Evolutionary conservation across 768 basidiomycete genomes (phyloP), one percentile per base, ranked within the genome.

Genomic region (Termitomyces sp.): DNA sequence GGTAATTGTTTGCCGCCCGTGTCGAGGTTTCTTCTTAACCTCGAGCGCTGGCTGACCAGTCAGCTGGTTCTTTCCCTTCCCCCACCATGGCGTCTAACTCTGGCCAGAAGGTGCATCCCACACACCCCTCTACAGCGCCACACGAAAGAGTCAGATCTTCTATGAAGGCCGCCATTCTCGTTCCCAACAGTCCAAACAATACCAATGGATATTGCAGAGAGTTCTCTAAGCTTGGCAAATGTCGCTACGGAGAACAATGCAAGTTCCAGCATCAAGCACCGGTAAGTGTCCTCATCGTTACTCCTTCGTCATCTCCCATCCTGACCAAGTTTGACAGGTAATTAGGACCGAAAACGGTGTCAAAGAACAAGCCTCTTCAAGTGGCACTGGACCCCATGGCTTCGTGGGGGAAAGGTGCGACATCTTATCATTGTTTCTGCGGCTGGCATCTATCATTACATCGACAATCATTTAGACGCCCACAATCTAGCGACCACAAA

Each of bases 171-270:
- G 52, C 6, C 38, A 26, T 6, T n/a, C 10, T 30, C n/a, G 40
- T 1, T 5, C 4, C 26, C 3, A 13, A 53, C 26, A 20, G n/a
- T 28, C 26, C 13, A 6, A 28, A 24, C 35, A 18, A 38, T 50
- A 16, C 32, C 32, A 35, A 35, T 10, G 16, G 12, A 7, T 26
- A 51, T 5, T 58, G 57, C 35, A 44, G 51, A 40, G 57, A 45
- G 0, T 60, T 60, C 18, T 26, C 28, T 12, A 47, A 3, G 32
- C 8, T 13, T 33, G 56, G 50, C 14, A 46, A 44, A 45, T 60
- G 59, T 47, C 48, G 26, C 1, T 46, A 51, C 26, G 59, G 56
- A 43, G 56, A 56, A 20, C 50, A 42, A 40, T 60, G 59, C 59
- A 60, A 45, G 50, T 57, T 26, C 16, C 30, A 14, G 26, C 59